Evolutionary conservation across 441 rosid species (phyloP).

Genomic region (Kokia cookei): DNA sequence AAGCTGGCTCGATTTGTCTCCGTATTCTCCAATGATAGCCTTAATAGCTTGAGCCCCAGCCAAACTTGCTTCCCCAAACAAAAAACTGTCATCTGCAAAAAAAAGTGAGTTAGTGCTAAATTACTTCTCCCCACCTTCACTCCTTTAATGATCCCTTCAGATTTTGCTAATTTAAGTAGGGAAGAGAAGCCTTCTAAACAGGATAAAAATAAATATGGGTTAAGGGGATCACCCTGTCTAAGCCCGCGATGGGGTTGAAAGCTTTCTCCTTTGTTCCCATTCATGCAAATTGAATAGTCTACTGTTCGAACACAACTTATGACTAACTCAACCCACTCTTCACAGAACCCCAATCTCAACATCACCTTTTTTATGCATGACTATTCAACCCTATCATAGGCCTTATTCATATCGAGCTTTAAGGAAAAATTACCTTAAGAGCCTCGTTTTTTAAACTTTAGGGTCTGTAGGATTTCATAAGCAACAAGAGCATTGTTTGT

Average conservation of each 20-base stretch:
- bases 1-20: neutral
- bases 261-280: neutral
- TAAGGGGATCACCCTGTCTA: neutral
- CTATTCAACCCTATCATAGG: neutral
- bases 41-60: neutral
- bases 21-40: neutral
- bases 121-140: neutral
- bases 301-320: neutral
- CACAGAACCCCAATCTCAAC: neutral
- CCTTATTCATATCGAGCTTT: neutral
- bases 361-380: neutral
- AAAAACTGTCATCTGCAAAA: neutral
- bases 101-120: neutral
- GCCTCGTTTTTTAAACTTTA: neutral
- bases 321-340: neutral
- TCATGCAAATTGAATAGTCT: neutral
- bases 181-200: neutral
- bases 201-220: neutral
- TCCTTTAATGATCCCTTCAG: no score
- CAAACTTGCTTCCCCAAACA: neutral
- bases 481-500: neutral
- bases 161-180: neutral
- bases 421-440: neutral
- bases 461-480: neutral
- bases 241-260: neutral